Conservation (phyloP, 2,329 filamentous ascomycete genomes). For the Volutella citrinella region DNA sequence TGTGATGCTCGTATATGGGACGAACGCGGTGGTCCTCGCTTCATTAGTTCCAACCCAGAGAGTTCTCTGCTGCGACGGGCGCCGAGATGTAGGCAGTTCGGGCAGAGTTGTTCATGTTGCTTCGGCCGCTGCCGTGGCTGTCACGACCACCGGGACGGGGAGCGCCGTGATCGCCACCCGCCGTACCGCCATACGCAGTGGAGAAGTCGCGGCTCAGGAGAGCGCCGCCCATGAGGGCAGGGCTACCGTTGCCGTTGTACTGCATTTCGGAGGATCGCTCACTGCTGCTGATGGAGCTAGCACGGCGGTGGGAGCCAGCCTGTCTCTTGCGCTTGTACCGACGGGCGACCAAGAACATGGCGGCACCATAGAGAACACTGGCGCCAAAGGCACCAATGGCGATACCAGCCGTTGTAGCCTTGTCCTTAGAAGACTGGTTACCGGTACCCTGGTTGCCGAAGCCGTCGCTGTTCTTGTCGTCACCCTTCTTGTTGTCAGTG, state of each 20-base stretch:
- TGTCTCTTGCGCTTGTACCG: slow-evolving; percentile 85
- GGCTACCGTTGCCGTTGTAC: slow-evolving; percentile 47
- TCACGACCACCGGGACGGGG: slow-evolving; percentile 41
- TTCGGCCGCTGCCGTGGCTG: slow-evolving; percentile 65
- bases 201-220: slow-evolving; percentile 56
- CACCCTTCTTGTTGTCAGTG: slow-evolving; percentile 32
- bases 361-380: slow-evolving; percentile 83
- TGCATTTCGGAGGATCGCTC: slow-evolving; percentile 49
- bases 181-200: slow-evolving; percentile 50
- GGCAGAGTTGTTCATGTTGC: slow-evolving; percentile 51
- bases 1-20: slow-evolving; percentile 13
- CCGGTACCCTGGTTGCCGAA: slow-evolving; percentile 41
- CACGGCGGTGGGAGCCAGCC: slow-evolving; percentile 70
- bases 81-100: slow-evolving; percentile 73
- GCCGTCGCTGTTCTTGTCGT: slow-evolving; percentile 37
- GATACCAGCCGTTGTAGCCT: slow-evolving; percentile 65
- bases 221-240: slow-evolving; percentile 69
- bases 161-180: slow-evolving; percentile 16
- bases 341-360: slow-evolving; percentile 90
- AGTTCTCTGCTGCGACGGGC: slow-evolving; percentile 90
- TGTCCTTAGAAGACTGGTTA: slow-evolving; percentile 55
- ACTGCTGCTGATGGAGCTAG: slow-evolving; percentile 65
- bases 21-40: slow-evolving; percentile 11
- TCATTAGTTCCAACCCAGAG: slow-evolving; percentile 83
- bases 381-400: slow-evolving; percentile 74